Base-by-base conservation (phyloP, 164 flowering plant species). In the Saururus chinensis region DNA sequence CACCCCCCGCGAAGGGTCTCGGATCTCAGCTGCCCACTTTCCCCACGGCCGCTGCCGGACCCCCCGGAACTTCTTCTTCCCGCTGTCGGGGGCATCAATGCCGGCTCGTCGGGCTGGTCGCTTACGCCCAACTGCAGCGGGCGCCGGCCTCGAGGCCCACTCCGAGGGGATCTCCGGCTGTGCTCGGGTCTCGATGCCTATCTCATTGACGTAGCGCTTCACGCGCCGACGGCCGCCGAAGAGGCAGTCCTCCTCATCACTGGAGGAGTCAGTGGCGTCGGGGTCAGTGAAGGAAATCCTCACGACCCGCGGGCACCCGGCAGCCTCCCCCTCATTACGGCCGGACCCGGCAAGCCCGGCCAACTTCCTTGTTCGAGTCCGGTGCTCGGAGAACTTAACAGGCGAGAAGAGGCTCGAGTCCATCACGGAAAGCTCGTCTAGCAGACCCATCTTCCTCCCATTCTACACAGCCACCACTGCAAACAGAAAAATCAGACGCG, bases 21-120 rank as follows among this genome's bases (percentile, higher is more conserved):
- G 73, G 57, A 92, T 92, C 81, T 92, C 98, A 0, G 98, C 96
- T 10, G 98, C 98, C 95, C 95, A 92, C 65, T 92, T 92, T 0
- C 96, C 98, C 96, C 98, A 92, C 1, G 91, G 89, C 63, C 98
- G 75, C 40, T 79, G 92, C 53, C 98, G 66, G 0, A 92, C 98
- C 0, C 98, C 98, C 0, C 95, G 76, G 62, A 75, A 89, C 81
- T 92, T 92, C 75, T 62, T 40, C 51, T 40, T 19, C 13, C 53
- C 19, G 25, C 64, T 56, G 19, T 62, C 57, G 30, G 53, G 54
- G 21, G 53, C 35, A 10, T 40, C 55, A 13, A 13, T 12, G 23
- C 14, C 9, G 14, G 12, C 56, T 63, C 8, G 24, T 14, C 71
- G 64, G 53, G 53, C 22, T 69, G 26, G 10, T 58, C 0, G 17